Evolutionary conservation across 2,329 filamentous ascomycete species (phyloP).

Genomic region (Didymella keratinophila): DNA sequence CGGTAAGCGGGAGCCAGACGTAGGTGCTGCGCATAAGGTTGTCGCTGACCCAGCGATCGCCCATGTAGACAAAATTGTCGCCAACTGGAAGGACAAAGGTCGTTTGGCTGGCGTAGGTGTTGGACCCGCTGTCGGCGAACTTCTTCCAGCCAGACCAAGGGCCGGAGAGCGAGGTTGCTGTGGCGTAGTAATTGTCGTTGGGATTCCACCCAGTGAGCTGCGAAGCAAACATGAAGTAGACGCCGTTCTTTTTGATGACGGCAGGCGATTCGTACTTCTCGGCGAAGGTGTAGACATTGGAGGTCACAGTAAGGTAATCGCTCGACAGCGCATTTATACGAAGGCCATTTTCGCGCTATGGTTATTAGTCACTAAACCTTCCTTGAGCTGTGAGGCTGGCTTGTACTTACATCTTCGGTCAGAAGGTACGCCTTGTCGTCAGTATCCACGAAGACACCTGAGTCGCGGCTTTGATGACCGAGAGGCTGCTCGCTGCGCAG

Average conservation of each 20-base stretch:
- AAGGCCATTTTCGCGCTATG: conserved; percentile 63
- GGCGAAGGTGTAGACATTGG: conserved; percentile 61
- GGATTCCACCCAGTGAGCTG: conserved; percentile 59
- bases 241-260: conserved; percentile 65
- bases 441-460: conserved; percentile 68
- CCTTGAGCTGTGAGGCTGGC: background rate
- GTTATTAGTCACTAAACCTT: conserved; percentile 4
- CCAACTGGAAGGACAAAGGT: conserved; percentile 63
- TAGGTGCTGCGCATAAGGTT: conserved; percentile 70
- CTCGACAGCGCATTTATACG: conserved; percentile 65
- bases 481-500: conserved; percentile 57
- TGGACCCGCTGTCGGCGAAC: conserved; percentile 65
- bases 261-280: conserved; percentile 69
- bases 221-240: conserved; percentile 72
- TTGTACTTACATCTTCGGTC: conserved; percentile 66
- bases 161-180: conserved; percentile 63
- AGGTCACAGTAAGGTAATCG: conserved; percentile 63
- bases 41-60: conserved; percentile 70
- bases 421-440: conserved; percentile 68
- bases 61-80: conserved; percentile 65
- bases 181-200: conserved; percentile 71
- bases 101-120: conserved; percentile 68
- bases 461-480: conserved; percentile 63
- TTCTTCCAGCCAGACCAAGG: conserved; percentile 69
- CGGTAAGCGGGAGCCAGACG: conserved; percentile 68